Conservation (phyloP, 129 eudicot species). For the Oenanthe sinensis region DNA sequence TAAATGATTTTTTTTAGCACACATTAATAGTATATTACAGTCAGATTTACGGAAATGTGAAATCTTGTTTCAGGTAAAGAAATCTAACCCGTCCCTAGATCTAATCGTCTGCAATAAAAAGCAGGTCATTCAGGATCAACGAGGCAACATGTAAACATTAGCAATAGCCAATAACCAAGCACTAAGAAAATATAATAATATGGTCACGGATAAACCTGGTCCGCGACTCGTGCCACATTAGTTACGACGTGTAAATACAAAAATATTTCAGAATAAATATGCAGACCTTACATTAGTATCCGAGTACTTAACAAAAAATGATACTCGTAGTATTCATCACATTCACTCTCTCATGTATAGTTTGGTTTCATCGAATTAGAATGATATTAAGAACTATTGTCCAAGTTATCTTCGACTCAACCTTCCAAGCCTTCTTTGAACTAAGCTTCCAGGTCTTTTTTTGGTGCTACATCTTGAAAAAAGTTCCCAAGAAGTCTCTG, state of each 20-base stretch:
- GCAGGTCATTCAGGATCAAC: neutral
- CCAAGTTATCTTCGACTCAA: constrained; percentile 26
- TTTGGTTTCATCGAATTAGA: neutral
- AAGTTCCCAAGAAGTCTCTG: constrained; percentile 70
- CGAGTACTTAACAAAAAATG: neutral
- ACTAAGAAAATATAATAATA: neutral
- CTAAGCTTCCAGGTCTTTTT: constrained; percentile 35
- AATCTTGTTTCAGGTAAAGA: too few species aligned
- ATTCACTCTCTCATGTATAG: neutral
- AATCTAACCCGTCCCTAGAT: neutral
- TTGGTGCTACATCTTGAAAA: constrained; percentile 41
- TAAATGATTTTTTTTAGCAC: too few species aligned
- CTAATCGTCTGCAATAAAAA: neutral
- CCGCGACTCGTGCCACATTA: neutral
- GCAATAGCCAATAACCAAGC: neutral
- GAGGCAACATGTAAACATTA: neutral
- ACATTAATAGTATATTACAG: too few species aligned
- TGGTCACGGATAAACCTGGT: neutral
- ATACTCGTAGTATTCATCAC: neutral
- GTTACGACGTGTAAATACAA: neutral
- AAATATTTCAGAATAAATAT: neutral
- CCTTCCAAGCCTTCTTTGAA: constrained; percentile 22
- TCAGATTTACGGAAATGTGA: neutral
- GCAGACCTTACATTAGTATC: neutral
- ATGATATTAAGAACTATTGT: constrained; percentile 16